Evolutionary conservation across 2,329 filamentous ascomycete species (phyloP).

Genomic region (Harringtonia aguacate): DNA sequence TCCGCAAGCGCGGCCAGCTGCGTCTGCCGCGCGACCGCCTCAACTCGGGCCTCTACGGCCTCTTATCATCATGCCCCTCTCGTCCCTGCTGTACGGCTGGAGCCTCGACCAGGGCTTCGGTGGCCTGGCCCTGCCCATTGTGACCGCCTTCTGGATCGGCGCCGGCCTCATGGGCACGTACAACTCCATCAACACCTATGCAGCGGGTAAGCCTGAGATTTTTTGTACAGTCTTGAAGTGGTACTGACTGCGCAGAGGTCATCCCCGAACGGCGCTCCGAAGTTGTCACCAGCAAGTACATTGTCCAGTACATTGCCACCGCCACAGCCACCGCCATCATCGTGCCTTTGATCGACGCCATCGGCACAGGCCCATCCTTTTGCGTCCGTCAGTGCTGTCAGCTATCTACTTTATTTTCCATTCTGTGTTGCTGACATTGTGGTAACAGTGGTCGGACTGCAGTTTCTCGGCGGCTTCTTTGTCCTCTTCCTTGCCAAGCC

Average conservation of each 20-base stretch:
- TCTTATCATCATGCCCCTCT: slow-evolving; percentile 48
- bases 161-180: slow-evolving; percentile 68
- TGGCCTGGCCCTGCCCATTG: slow-evolving; percentile 50
- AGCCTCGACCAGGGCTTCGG: slow-evolving; percentile 36
- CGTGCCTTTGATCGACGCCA: slow-evolving; percentile 6
- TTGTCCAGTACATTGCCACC: slow-evolving; percentile 9
- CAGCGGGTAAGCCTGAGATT: slow-evolving; percentile 2
- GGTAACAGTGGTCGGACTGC: not conserved
- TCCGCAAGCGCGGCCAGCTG: slow-evolving; percentile 42
- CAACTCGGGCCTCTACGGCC: slow-evolving; percentile 44
- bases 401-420: not conserved
- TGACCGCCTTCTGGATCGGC: slow-evolving; percentile 66
- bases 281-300: slow-evolving; percentile 11
- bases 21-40: slow-evolving; percentile 61
- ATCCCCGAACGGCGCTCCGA: slow-evolving; percentile 5
- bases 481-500: not conserved
- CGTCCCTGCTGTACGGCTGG: slow-evolving; percentile 54
- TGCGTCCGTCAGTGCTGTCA: slow-evolving; percentile 4
- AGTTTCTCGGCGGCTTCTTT: not conserved
- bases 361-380: slow-evolving; percentile 9
- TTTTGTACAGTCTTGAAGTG: not conserved
- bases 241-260: slow-evolving; percentile 5
- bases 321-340: slow-evolving; percentile 7
- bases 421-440: too few species aligned
- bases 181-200: slow-evolving; percentile 59